A percentile compares a stretch with the other conserved stretches of the same genome.
Evolutionary conservation across 345 rosid species (phyloP).

Genomic region (Excoecaria cochinchinensis): DNA sequence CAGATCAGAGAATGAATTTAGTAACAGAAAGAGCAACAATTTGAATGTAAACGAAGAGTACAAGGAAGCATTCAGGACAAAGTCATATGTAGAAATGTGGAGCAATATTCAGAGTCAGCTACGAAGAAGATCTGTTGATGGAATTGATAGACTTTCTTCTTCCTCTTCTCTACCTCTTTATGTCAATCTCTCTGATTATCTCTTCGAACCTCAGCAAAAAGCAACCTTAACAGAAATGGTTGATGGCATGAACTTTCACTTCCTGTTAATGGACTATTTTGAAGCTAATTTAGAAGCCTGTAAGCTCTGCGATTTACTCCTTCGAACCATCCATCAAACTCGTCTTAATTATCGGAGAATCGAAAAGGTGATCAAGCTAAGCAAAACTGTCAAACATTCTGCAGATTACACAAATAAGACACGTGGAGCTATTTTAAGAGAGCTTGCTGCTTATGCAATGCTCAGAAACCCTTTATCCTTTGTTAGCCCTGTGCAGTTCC

Average conservation of each 20-base stretch:
- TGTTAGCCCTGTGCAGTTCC: conserved; percentile 35
- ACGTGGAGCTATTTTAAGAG: conserved; percentile 31
- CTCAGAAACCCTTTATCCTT: conserved; percentile 55
- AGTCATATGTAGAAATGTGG: conserved; percentile 70
- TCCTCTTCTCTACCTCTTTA: conserved; percentile 24
- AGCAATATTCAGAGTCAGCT: conserved; percentile 54
- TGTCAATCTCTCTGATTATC: conserved; percentile 50
- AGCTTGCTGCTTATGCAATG: conserved; percentile 50
- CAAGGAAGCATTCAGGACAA: conserved; percentile 76
- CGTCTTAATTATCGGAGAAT: conserved; percentile 50
- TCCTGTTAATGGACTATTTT: conserved; percentile 51
- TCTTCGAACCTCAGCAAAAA: conserved; percentile 54
- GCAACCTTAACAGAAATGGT: conserved; percentile 43
- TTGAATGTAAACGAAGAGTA: conserved; percentile 70
- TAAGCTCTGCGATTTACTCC: conserved; percentile 58
- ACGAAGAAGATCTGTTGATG: conserved; percentile 16
- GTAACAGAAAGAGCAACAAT: conserved; percentile 41
- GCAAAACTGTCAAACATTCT: conserved; percentile 31
- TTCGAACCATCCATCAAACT: conserved; percentile 52
- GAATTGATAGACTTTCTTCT: conserved; percentile 27
- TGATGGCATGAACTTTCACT: conserved; percentile 37
- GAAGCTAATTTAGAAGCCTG: conserved; percentile 53
- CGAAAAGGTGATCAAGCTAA: conserved; percentile 46
- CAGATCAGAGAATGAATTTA: conserved; percentile 27
- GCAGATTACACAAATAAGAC: conserved; percentile 16